Evolutionary conservation across 1,284 basidiomycete species (phyloP), one percentile per base, ranked within the genome.

Genomic region (Irpex sp.): DNA sequence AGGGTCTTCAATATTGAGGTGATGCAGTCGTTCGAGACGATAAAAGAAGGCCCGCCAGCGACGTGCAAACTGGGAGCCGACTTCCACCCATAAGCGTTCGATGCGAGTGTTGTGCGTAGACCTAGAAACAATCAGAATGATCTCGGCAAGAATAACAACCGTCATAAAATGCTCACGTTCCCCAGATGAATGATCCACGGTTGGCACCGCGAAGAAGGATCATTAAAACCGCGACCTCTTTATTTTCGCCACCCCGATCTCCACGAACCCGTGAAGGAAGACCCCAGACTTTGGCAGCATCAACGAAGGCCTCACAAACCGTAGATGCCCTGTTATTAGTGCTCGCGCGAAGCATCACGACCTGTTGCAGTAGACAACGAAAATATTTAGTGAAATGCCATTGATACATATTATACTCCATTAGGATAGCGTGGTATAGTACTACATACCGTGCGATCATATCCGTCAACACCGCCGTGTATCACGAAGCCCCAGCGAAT

Each of bases 401-500:
- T 15, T 54, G 21, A 36, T 37, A 5, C 15, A 40, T 15, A 31
- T 26, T 38, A 36, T n/a, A 26, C 21, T 26, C 21, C 21, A 26
- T 26, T 26, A 26, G 21, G 21, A 58, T 8, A 58, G 15, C 17
- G 34, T 15, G 31, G 19, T 31, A 48, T 34, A n/a, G 40, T 26
- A 5, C 72, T 19, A 3, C 71, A 19, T 61, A 83, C 78, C 26
- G 67, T 77, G 1, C 74, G 47, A 61, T 72, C 76, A 61, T 74
- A 81, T 0, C 82, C 80, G 72, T 85, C 80, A 38, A 80, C 71
- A 3, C 78, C 47, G 0, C 80, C 81, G 72, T 85, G 83, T 13
- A 85, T 78, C 0, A 85, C 79, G 59, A 84, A 75, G 0, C 81
- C 81, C 81, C 79, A 85, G 0, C 48, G 47, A 9, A 85, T 84